Base-by-base conservation (phyloP, 1,284 basidiomycete genomes). In the Sporisorium exsertum region DNA sequence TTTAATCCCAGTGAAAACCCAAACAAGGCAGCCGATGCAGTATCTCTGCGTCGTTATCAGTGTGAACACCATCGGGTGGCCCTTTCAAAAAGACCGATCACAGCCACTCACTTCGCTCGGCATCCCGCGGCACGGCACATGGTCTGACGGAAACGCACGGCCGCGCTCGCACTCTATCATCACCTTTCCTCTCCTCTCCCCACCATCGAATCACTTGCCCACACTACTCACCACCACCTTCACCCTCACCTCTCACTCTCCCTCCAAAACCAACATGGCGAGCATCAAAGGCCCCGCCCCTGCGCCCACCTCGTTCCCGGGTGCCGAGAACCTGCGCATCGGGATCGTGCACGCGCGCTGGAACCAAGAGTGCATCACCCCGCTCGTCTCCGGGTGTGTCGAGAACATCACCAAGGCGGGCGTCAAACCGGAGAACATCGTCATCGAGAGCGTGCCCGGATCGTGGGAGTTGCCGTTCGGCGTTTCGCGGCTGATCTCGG, bases 361-460 rank as follows among this genome's bases (percentile, higher is more conserved):
- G 95, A 97, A 97, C 88, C 91, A 91, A 81, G 85, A 88, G 26
- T 90, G 96, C 84, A 93, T 97, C 83, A 92, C 93, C 29, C 90
- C 93, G 16, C 90, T 97, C 54, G 88, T 97, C 65, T 87, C 88
- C 0, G 95, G 95, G 49, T 90, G 92, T 10, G 87, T 94, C 65
- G 87, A 88, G 32, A 93, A 92, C 84, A 89, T 97, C 77, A 92
- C 90, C 87, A 91, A 91, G 80, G 88, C 90, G 40, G 95, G 95
- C 46, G 95, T 98, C 73, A 93, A 93, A 87, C 90, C 93, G 65
- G 89, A 89, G 83, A 96, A 97, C 84, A 97, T 98, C 79, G 89
- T 94, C 64, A 88, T 97, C 59, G 92, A 96, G 87, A 92, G 91
- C 29, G 94, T 99, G 1, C 95, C 96, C 0, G 96, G 96, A 15